Conservation (phyloP, 768 basidiomycete species). For the Boletus insuetus region DNA sequence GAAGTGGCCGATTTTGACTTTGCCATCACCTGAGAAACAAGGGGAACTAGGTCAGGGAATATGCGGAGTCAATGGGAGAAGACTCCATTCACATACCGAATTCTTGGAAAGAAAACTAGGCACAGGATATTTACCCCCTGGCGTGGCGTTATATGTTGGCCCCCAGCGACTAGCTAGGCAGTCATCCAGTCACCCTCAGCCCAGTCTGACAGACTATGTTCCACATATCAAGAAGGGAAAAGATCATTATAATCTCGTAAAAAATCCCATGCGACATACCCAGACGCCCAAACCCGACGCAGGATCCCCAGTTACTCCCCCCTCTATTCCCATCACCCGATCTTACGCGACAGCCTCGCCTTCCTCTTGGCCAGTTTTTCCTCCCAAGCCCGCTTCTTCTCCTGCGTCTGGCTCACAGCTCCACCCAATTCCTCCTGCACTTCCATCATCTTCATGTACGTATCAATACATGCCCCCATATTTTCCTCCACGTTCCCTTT, state of each 20-base stretch:
- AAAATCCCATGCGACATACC: constrained; percentile 9
- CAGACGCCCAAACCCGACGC: background rate
- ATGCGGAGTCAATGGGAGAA: background rate
- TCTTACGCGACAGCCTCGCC: constrained; percentile 28
- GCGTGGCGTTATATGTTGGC: background rate
- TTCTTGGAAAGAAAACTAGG: background rate
- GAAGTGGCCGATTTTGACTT: too few species aligned
- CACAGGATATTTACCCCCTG: background rate
- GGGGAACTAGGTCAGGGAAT: too few species aligned
- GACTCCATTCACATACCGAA: background rate
- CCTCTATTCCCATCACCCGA: constrained; percentile 3
- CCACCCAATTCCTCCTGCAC: constrained; percentile 54
- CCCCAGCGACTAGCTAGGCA: too few species aligned
- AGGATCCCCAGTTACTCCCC: background rate
- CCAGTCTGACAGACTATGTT: background rate
- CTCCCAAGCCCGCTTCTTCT: constrained; percentile 54
- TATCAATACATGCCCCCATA: constrained; percentile 72
- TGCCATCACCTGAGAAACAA: too few species aligned
- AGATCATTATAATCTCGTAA: constrained; percentile 1
- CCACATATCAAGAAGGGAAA: background rate
- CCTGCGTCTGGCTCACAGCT: constrained; percentile 67
- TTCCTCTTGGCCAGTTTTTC: constrained; percentile 38
- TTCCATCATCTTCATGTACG: constrained; percentile 41
- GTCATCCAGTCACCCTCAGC: too few species aligned
- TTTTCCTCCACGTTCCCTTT: constrained; percentile 47